These are phyloP conservation scores for Alloascoidea hylecoeti DNA, from an alignment of 805 yeast species.

Conservation along the genomic window DNA sequence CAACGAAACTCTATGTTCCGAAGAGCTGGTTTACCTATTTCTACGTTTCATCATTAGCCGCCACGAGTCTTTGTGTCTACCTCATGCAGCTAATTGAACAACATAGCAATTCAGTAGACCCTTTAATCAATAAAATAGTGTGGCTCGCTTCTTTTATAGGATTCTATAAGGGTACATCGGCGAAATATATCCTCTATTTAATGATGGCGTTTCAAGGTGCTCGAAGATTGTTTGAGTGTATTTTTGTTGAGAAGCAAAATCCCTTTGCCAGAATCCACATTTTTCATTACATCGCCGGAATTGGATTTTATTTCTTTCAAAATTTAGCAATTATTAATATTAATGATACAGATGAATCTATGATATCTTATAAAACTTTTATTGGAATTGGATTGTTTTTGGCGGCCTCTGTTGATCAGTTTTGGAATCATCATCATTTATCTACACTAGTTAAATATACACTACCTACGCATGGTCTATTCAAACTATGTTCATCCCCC, in stretches of 20 bases:
- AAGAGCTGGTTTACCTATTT: too few species aligned
- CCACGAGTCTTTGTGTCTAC: too few species aligned
- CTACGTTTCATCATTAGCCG: too few species aligned
- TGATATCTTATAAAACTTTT: neutral
- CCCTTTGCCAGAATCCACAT: conserved; percentile 35
- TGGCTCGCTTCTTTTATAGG: too few species aligned
- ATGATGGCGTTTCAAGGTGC: conserved; percentile 24
- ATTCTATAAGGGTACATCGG: too few species aligned
- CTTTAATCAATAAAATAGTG: too few species aligned
- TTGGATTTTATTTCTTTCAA: conserved; percentile 26
- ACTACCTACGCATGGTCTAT: conserved; percentile 29
- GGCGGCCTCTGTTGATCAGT: conserved; percentile 30
- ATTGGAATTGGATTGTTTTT: conserved; percentile 15
- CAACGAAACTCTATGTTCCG: too few species aligned
- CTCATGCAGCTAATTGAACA: too few species aligned
- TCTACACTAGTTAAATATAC: conserved; percentile 38
- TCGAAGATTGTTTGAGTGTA: conserved; percentile 36
- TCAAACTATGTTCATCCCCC: conserved; percentile 33
- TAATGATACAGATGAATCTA: neutral
- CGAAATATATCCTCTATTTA: neutral
- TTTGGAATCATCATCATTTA: conserved; percentile 30
- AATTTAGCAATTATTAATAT: conserved; percentile 2
- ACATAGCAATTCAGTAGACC: too few species aligned
- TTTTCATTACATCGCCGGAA: conserved; percentile 45
- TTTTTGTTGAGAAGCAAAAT: conserved; percentile 24